Percentiles rank a stretch among this genome's conserved stretches.
Conservation (phyloP, 2,329 filamentous ascomycete genomes). For the Exutisphaerella laricina region DNA sequence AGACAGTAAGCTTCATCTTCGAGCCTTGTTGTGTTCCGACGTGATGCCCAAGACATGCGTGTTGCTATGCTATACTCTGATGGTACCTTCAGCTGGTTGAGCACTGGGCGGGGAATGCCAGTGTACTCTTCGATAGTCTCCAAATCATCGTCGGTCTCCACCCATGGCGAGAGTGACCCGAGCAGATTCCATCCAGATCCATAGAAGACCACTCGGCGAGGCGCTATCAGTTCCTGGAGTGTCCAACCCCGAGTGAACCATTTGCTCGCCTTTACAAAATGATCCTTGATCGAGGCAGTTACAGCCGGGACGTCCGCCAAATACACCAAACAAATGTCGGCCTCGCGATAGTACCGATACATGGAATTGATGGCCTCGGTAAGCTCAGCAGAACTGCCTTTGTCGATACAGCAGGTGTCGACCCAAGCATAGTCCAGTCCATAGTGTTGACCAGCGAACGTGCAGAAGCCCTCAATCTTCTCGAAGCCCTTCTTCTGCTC, state of each 20-base stretch:
- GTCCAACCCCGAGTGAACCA: neutral
- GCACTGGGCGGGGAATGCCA: neutral
- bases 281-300: neutral
- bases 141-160: neutral
- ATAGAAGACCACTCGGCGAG: neutral
- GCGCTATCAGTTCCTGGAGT: neutral
- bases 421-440: conserved; percentile 14
- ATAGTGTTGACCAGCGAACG: neutral
- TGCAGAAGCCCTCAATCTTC: conserved; percentile 3
- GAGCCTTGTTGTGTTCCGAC: conserved; percentile 3
- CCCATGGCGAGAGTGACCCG: neutral
- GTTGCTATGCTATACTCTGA: neutral
- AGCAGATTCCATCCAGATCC: conserved; percentile 1
- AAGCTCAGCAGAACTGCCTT: conserved; percentile 17
- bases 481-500: neutral
- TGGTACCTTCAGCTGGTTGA: neutral
- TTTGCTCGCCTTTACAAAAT: neutral
- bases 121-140: neutral
- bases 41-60: conserved; percentile 4
- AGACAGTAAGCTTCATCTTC: conserved; percentile 17
- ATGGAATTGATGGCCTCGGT: conserved; percentile 22
- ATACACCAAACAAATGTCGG: conserved; percentile 16
- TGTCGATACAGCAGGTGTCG: conserved; percentile 24
- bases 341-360: conserved; percentile 18
- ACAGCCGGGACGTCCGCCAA: conserved; percentile 4